Evolutionary conservation across 768 basidiomycete genomes (phyloP), one percentile per base, ranked within the genome.

Genomic region (Suillus decipiens): DNA sequence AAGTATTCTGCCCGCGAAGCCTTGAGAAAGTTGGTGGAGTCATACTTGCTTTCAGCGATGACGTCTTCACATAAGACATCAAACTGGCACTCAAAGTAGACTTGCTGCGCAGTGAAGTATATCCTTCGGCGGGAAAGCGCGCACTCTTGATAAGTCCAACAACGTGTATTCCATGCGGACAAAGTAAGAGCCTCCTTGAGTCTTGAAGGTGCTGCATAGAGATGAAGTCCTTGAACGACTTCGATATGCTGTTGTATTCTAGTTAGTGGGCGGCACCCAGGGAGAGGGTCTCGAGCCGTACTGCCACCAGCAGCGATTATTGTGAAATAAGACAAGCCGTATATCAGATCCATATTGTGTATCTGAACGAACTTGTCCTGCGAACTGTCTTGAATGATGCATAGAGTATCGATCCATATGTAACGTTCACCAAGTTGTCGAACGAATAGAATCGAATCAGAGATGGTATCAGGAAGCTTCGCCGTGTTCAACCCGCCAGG

Each of bases 31-130:
- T 3, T 53, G 33, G 51, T 53, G 11, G 51, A 53, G 51, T 53
- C 51, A 19, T 10, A 33, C 36, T 66, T 60, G 33, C 64, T 66
- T 39, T 72, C 70, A 1, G 66, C 66, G 22, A 66, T 60, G 15
- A 69, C n/a, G 56, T 71, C 70, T 51, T 71, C 70, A 31, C 69
- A 68, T 62, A 69, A 72, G 5, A 65, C 34, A n/a, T 72, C 71
- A 41, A 36, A 19, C 22, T 33, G 53, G 55, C 71, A 72, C 19
- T 66, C 63, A 43, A 68, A 71, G 41, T 70, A 70, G 3, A 71
- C 17, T 45, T 71, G 69, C 8, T 71, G 53, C 17, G 62, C 61
- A 19, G 71, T 72, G 58, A 70, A 70, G 47, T 54, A 68, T 28
- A 70, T 17, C 1, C 71, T 65, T 4, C 71, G 71, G 15, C 63